Evolutionary conservation across 345 rosid species (phyloP), one percentile per base, ranked within the genome.

Genomic region (Bretschneidera sinensis): DNA sequence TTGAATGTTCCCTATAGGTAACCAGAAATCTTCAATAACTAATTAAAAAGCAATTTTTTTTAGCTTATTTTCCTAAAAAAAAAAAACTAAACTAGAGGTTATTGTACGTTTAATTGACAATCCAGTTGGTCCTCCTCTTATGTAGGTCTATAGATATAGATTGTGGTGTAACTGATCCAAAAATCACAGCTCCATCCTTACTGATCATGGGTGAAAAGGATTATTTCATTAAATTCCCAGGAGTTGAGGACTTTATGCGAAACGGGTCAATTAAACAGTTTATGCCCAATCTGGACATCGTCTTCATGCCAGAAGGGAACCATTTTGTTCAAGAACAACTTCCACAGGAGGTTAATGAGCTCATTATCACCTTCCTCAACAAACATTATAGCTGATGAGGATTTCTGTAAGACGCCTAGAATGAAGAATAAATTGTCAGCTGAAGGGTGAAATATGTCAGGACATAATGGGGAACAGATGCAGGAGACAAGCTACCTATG

Each of bases 1-100:
- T 34, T 83, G 25, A 74, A 57, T 65, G 76, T 80, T 54, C 83
- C 85, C 15, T 82, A 79, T 63, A 79, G 83, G 86, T 79, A 65
- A 56, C 35, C 6, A 39, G 45, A 39, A 39, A 39, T 4, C 45
- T 39, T 11, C 15, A 2, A 5, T 39, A 39, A 31, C 4, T 9
- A 4, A 31, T n/a, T n/a, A n/a, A n/a, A n/a, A n/a, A n/a, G n/a
- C n/a, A n/a, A n/a, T n/a, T n/a, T n/a, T n/a, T n/a, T n/a, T n/a
- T n/a, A n/a, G n/a, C n/a, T n/a, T n/a, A n/a, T n/a, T n/a, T n/a
- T n/a, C n/a, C n/a, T n/a, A n/a, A n/a, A n/a, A n/a, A n/a, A n/a
- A n/a, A n/a, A n/a, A n/a, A n/a, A n/a, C n/a, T n/a, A n/a, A n/a
- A n/a, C n/a, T n/a, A n/a, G n/a, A n/a, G n/a, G n/a, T n/a, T n/a